These are phyloP conservation scores for Plenodomus tracheiphilus DNA, from an alignment of 2,329 filamentous ascomycete genomes.

Conservation along the genomic window DNA sequence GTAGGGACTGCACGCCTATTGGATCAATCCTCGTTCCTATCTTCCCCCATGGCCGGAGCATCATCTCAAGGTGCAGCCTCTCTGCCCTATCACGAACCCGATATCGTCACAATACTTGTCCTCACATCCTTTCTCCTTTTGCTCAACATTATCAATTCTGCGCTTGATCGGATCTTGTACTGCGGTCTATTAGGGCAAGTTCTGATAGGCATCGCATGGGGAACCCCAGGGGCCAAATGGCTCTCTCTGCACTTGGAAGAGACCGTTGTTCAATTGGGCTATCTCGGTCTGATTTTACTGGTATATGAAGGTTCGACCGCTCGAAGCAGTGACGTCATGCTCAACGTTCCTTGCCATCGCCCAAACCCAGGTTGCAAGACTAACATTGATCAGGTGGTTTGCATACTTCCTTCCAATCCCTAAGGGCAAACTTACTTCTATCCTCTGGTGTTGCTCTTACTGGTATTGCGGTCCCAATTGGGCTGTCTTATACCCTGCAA, in stretches of 20 bases:
- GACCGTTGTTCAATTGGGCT: constrained; percentile 67
- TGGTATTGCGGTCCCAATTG: constrained; percentile 67
- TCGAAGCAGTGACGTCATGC: constrained; percentile 8
- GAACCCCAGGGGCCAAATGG: constrained; percentile 66
- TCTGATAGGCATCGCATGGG: constrained; percentile 70
- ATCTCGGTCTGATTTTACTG: constrained; percentile 71
- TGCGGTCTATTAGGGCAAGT: constrained; percentile 75
- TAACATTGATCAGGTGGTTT: constrained; percentile 57
- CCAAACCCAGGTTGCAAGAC: not conserved
- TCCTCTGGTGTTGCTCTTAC: constrained; percentile 67
- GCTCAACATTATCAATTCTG: constrained; percentile 61
- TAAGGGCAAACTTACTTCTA: constrained; percentile 64
- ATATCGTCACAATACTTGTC: constrained; percentile 62
- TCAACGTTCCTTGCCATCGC: no score
- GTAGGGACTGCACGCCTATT: constrained; percentile 8
- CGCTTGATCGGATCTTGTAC: constrained; percentile 64
- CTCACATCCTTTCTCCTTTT: constrained; percentile 65
- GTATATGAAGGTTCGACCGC: constrained; percentile 65
- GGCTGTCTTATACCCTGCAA: constrained; percentile 64
- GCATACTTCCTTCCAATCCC: constrained; percentile 55
- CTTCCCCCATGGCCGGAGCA: constrained; percentile 24
- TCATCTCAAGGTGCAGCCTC: constrained; percentile 26
- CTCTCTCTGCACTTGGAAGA: constrained; percentile 58
- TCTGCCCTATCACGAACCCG: constrained; percentile 65
- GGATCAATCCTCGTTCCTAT: constrained; percentile 13